Conservation (phyloP, 768 basidiomycete species). For the Daedaleopsis sinensis region DNA sequence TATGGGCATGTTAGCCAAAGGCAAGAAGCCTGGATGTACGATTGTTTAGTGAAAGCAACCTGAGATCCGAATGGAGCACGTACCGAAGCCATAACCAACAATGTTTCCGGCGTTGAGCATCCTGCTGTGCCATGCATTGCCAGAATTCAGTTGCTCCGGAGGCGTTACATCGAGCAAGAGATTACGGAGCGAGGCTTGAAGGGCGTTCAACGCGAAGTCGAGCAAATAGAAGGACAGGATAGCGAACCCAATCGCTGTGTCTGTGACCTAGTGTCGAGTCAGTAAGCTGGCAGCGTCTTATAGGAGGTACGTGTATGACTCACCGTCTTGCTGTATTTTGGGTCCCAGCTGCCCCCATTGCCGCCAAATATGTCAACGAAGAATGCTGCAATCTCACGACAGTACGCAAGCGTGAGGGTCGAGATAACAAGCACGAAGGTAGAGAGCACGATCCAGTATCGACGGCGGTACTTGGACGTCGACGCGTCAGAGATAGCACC, state of each 20-base stretch:
- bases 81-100: constrained; percentile 90
- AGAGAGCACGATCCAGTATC: constrained; percentile 93
- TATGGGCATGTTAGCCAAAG: constrained; percentile 79
- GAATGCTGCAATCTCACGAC: constrained; percentile 67
- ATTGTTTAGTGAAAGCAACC: not conserved
- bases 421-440: constrained; percentile 79
- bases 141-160: constrained; percentile 85
- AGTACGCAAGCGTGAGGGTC: constrained; percentile 83
- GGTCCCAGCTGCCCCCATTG: constrained; percentile 88
- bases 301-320: constrained; percentile 23
- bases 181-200: constrained; percentile 91
- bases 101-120: constrained; percentile 99
- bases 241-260: constrained; percentile 81
- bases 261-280: constrained; percentile 49
- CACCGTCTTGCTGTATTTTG: constrained; percentile 64
- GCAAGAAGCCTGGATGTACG: constrained; percentile 71
- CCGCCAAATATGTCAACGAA: constrained; percentile 78
- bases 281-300: not conserved
- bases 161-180: constrained; percentile 93
- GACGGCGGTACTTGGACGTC: constrained; percentile 83
- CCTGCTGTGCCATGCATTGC: constrained; percentile 96
- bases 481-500: constrained; percentile 97
- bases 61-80: constrained; percentile 21
- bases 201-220: constrained; percentile 96
- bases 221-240: constrained; percentile 90